Evolutionary conservation across 208 protist species (phyloP), one percentile per base, ranked within the genome.

Genomic region (Wallacemonas sp.): DNA sequence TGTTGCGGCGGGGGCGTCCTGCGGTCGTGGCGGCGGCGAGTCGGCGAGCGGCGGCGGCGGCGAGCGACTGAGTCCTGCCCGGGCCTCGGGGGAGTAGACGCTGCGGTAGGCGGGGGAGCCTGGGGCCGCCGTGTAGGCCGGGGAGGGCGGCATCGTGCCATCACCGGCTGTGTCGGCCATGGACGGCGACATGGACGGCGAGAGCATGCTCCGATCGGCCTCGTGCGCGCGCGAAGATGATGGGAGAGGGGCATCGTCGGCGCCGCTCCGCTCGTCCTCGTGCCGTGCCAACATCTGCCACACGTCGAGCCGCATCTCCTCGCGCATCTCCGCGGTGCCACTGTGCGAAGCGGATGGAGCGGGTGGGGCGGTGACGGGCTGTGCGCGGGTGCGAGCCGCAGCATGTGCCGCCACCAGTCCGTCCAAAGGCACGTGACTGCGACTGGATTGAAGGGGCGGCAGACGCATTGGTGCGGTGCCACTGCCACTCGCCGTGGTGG

Each of bases 131-230:
- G 52, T 59, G 52, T 41, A 59, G 5, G 52, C 52, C 32, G 52
- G 52, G 10, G 52, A 59, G 7, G 52, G 52, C 52, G 52, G 52
- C 52, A 59, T 59, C 52, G 10, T 32, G 16, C 7, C 31, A 4
- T 5, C 44, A 7, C n/a, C 22, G 16, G 8, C 44, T 22, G 44
- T 25, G 49, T 59, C 52, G 26, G 4, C 32, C 4, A 59, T 25
- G 32, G 52, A 59, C 31, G 52, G 52, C 4, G 52, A 59, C 12
- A 48, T 14, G 20, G 48, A n/a, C n/a, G n/a, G n/a, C n/a, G n/a
- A n/a, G n/a, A 41, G 0, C 36, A 49, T 49, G 44, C 16, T 49
- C 20, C 16, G 44, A 5, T 22, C 8, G 18, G 20, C 10, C 44
- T 7, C 44, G 44, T 22, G 8, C 44, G 10, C 12, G 44, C 44